Conservation (phyloP, 306 rosid genomes). For the Chamaecrista fasciculata region DNA sequence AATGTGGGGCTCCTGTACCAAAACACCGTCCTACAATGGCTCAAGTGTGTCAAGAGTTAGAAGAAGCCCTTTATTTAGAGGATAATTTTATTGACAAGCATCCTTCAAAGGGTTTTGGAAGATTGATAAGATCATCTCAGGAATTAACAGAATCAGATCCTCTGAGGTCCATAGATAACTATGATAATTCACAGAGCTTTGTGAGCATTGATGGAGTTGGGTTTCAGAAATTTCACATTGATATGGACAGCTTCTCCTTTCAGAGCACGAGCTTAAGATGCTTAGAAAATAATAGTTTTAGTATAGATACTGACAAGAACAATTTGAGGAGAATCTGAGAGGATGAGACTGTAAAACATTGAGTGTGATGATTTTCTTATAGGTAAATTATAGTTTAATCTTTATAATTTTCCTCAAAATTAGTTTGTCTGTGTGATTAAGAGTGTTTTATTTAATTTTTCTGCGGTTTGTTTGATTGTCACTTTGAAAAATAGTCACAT, state of each 20-base stretch:
- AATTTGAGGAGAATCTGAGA: slow-evolving; percentile 26
- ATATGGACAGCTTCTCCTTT: slow-evolving; percentile 60
- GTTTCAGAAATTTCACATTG: slow-evolving; percentile 58
- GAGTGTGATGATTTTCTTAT: neutral
- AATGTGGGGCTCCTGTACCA: slow-evolving; percentile 62
- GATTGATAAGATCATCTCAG: slow-evolving; percentile 22
- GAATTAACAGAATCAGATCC: slow-evolving; percentile 18
- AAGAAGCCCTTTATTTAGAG: slow-evolving; percentile 46
- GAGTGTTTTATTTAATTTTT: no score
- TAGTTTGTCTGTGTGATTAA: no score
- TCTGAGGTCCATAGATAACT: slow-evolving; percentile 24
- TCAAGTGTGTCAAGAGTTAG: slow-evolving; percentile 61
- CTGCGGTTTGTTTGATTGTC: no score
- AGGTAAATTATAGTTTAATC: no score
- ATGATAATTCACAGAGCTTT: slow-evolving; percentile 54
- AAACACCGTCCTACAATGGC: slow-evolving; percentile 77
- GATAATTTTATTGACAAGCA: slow-evolving; percentile 40
- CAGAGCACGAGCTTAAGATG: slow-evolving; percentile 57
- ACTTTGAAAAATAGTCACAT: no score
- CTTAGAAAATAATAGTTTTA: slow-evolving; percentile 54
- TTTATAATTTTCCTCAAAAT: no score
- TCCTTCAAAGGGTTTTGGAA: slow-evolving; percentile 22
- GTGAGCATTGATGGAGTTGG: slow-evolving; percentile 65
- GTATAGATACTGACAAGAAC: slow-evolving; percentile 42
- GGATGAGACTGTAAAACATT: slow-evolving; percentile 21